These are phyloP conservation scores for Daldinia eschscholtzii DNA, from an alignment of 2,329 filamentous ascomycete species.

Conservation along the genomic window DNA sequence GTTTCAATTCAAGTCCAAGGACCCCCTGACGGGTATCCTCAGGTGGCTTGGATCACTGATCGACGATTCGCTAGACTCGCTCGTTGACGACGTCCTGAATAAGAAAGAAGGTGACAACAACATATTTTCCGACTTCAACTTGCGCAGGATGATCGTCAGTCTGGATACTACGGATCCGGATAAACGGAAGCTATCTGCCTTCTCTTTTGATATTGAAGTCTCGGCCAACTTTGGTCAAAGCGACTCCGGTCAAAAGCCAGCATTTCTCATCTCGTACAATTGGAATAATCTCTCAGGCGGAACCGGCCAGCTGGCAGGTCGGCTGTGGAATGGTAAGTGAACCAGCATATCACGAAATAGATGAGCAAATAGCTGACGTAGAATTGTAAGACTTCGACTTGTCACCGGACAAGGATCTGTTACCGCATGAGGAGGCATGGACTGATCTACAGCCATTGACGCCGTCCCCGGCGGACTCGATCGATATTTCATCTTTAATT, in stretches of 20 bases:
- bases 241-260: background rate
- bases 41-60: background rate
- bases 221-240: background rate
- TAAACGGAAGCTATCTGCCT: background rate
- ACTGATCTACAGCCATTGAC: background rate
- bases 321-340: background rate
- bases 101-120: background rate
- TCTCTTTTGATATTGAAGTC: background rate
- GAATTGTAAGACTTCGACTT: background rate
- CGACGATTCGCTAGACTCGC: background rate
- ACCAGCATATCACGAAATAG: background rate
- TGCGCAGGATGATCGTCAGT: background rate
- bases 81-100: background rate
- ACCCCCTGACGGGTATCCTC: background rate
- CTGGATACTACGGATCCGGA: background rate
- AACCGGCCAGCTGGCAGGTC: background rate
- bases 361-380: background rate
- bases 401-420: background rate
- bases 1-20: background rate
- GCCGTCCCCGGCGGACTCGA: background rate
- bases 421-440: background rate
- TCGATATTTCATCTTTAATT: background rate
- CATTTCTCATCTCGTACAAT: background rate
- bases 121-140: background rate
- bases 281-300: background rate